Percentiles rank a stretch among this genome's conserved stretches.
Evolutionary conservation across 2,329 filamentous ascomycete genomes (phyloP).

Genomic region (Samsoniella hepiali): DNA sequence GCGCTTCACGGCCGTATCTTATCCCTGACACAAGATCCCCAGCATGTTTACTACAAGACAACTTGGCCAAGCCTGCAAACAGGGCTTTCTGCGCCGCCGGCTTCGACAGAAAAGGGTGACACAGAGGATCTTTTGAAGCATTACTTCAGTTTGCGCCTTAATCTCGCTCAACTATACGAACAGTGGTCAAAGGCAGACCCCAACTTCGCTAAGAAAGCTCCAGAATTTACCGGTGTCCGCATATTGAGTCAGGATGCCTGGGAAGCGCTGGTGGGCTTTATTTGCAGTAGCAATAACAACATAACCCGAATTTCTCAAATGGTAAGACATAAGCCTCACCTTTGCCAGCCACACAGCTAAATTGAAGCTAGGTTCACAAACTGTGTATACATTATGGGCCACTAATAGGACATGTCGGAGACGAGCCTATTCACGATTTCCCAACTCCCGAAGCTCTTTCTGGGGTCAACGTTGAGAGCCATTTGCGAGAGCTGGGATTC

Average conservation of each 20-base stretch:
- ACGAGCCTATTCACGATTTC: constrained; percentile 80
- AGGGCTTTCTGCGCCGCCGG: constrained; percentile 19
- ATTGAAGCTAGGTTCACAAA: constrained; percentile 65
- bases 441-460: constrained; percentile 73
- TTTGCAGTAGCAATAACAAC: constrained; percentile 99
- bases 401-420: constrained; percentile 66
- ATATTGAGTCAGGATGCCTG: constrained; percentile 94
- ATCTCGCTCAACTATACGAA: constrained; percentile 72
- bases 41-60: constrained; percentile 75
- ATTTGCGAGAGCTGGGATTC: constrained; percentile 80
- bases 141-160: constrained; percentile 83
- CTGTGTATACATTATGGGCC: constrained; percentile 83
- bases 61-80: constrained; percentile 49
- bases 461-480: constrained; percentile 69
- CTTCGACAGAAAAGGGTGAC: constrained; percentile 50
- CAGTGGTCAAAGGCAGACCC: constrained; percentile 83
- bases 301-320: constrained; percentile 93
- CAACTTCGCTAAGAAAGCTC: constrained; percentile 86
- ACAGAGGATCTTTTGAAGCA: constrained; percentile 71
- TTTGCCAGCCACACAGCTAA: not conserved
- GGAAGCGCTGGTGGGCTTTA: constrained; percentile 91
- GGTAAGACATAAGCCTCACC: constrained; percentile 45
- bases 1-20: constrained; percentile 81
- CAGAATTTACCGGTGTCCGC: constrained; percentile 83
- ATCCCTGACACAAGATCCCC: constrained; percentile 77